phyloP scores from a whole-genome alignment of 108 stramenopile species.

The Skeletonema potamos region DNA sequence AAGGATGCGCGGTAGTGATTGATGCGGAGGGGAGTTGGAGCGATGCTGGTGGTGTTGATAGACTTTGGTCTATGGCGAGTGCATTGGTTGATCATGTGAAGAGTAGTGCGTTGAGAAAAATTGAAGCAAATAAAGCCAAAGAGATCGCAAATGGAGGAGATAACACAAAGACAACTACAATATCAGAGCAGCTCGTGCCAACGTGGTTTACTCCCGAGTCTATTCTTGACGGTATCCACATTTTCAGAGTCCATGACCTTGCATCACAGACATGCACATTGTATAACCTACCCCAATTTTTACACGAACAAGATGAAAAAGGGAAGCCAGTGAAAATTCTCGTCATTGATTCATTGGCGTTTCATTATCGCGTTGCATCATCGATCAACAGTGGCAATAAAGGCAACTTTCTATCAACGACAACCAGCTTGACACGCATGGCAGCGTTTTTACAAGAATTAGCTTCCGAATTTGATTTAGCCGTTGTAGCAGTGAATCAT shows the following conservation, averaged over 20 bases:
- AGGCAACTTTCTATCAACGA: conserved; percentile 55
- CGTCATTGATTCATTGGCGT: conserved; percentile 93
- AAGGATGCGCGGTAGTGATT: conserved; percentile 82
- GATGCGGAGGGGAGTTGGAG: conserved; percentile 95
- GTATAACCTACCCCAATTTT: conserved; percentile 53
- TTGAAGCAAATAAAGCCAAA: conserved; percentile 7
- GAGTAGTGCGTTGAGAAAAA: conserved; percentile 39
- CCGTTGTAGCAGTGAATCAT: conserved; percentile 92
- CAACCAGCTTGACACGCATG: conserved; percentile 63
- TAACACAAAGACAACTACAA: not conserved
- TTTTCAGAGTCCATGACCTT: conserved; percentile 90
- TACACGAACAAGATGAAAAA: conserved; percentile 37
- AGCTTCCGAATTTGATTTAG: conserved; percentile 63
- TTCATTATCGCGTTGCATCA: conserved; percentile 83
- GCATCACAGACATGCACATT: conserved; percentile 84
- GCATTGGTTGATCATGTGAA: conserved; percentile 63
- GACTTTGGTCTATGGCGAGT: conserved; percentile 77
- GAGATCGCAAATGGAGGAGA: conserved; percentile 1
- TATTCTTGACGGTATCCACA: conserved; percentile 86
- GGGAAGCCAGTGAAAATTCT: conserved; percentile 68
- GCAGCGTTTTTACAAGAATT: conserved; percentile 75
- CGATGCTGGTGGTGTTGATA: conserved; percentile 53
- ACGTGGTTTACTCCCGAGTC: conserved; percentile 48
- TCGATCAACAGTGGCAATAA: not conserved
- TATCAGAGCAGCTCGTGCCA: conserved; percentile 32